These are phyloP conservation scores for Colletotrichum sansevieriae DNA, from an alignment of 2,329 filamentous ascomycete genomes.

Conservation along the genomic window DNA sequence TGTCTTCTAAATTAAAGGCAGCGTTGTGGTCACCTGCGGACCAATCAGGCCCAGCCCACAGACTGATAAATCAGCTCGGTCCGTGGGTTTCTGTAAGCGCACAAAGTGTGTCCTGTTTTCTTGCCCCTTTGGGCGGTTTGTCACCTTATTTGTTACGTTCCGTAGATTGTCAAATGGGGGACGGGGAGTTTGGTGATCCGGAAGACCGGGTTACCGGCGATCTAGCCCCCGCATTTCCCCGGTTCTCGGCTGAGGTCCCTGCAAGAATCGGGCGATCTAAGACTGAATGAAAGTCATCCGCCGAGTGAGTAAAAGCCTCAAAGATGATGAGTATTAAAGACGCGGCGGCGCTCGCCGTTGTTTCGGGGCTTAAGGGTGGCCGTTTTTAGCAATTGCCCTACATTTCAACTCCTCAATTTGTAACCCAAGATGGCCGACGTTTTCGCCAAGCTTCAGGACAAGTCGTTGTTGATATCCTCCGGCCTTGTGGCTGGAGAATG, in stretches of 20 bases:
- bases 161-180: constrained; percentile 2
- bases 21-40: not conserved
- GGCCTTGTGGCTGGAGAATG: constrained; percentile 59
- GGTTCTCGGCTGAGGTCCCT: constrained; percentile 25
- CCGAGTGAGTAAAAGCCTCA: not conserved
- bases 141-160: constrained; percentile 5
- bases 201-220: constrained; percentile 10
- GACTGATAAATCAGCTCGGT: not conserved
- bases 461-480: constrained; percentile 10
- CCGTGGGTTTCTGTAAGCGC: not conserved
- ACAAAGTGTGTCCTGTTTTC: not conserved
- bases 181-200: constrained; percentile 7
- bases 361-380: not conserved
- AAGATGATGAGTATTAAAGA: not conserved
- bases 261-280: constrained; percentile 20
- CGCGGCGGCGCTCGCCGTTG: not conserved
- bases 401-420: not conserved
- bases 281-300: not conserved
- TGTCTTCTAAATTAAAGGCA: not conserved
- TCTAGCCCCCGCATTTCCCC: constrained; percentile 24
- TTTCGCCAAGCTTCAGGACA: constrained; percentile 24
- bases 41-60: not conserved
- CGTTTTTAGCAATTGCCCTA: not conserved
- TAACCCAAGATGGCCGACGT: constrained; percentile 7
- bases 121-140: not conserved